These are phyloP conservation scores for Fraxinus platypoda DNA, from an alignment of 305 asterid species.

Conservation along the genomic window DNA sequence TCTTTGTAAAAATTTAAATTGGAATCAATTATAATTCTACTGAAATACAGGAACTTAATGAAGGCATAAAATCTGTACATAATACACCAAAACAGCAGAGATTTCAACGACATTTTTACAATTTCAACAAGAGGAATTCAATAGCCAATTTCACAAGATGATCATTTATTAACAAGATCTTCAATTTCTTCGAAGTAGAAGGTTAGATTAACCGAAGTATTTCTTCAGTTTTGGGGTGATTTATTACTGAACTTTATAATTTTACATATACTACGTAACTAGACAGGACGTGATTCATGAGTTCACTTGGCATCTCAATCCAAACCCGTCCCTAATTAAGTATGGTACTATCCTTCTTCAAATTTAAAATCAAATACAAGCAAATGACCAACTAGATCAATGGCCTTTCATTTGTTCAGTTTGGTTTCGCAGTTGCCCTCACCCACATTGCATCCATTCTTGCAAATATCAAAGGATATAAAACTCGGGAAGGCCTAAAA, in stretches of 20 bases:
- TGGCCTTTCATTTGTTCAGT: background rate
- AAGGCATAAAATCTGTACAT: background rate
- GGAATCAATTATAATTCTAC: background rate
- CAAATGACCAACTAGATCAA: background rate
- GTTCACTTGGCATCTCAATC: background rate
- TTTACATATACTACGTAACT: background rate
- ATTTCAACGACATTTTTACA: background rate
- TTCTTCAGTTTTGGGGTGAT: background rate
- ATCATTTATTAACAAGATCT: background rate
- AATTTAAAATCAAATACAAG: background rate
- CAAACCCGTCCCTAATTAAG: background rate
- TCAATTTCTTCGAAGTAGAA: background rate
- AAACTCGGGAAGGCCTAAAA: background rate
- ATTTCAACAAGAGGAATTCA: background rate
- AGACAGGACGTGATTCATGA: background rate
- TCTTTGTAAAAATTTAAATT: background rate
- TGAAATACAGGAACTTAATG: background rate
- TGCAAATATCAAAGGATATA: background rate
- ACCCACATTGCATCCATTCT: background rate
- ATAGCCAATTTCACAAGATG: background rate
- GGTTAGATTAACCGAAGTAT: background rate
- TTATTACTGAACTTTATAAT: too few relatives aligned
- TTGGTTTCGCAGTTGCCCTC: background rate
- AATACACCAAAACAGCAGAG: background rate
- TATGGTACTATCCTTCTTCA: background rate